Conservation (phyloP, 176 grass and related monocot genomes). For the Eremochloa ophiuroides region DNA sequence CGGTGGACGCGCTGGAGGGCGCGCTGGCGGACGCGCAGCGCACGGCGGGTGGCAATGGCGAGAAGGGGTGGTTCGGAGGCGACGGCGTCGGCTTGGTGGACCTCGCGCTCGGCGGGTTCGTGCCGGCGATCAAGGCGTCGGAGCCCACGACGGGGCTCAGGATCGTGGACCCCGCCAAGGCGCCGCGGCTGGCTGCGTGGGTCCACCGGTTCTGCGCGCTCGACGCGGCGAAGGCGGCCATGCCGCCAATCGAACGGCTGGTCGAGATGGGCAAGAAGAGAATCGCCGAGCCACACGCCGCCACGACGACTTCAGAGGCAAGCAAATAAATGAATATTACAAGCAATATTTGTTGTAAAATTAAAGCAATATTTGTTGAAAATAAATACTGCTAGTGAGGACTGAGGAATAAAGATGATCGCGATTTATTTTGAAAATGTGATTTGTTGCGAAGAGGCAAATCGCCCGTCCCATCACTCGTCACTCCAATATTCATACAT, state of each 20-base stretch:
- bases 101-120: conserved; percentile 33
- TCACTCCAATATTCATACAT: too few species aligned
- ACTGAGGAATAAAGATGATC: too few species aligned
- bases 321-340: not conserved
- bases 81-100: conserved; percentile 45
- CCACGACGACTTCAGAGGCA: not conserved
- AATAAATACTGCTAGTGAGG: too few species aligned
- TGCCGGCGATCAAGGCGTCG: conserved; percentile 26
- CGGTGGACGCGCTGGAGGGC: conserved; percentile 35
- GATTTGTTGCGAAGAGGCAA: too few species aligned
- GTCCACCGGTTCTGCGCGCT: conserved; percentile 30
- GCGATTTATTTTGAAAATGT: too few species aligned
- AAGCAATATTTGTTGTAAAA: too few species aligned
- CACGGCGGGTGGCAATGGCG: too few species aligned
- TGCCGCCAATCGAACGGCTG: conserved; percentile 21
- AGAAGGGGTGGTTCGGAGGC: conserved; percentile 49
- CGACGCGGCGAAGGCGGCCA: conserved; percentile 27
- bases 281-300: not conserved
- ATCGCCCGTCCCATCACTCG: too few species aligned
- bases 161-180: conserved; percentile 30
- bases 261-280: conserved; percentile 25
- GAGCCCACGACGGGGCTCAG: conserved; percentile 25
- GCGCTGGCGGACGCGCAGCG: conserved; percentile 8
- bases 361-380: too few species aligned
- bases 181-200: conserved; percentile 44